Base-by-base conservation (phyloP, 2,329 filamentous ascomycete genomes). In the Thermomyces lanuginosus region DNA sequence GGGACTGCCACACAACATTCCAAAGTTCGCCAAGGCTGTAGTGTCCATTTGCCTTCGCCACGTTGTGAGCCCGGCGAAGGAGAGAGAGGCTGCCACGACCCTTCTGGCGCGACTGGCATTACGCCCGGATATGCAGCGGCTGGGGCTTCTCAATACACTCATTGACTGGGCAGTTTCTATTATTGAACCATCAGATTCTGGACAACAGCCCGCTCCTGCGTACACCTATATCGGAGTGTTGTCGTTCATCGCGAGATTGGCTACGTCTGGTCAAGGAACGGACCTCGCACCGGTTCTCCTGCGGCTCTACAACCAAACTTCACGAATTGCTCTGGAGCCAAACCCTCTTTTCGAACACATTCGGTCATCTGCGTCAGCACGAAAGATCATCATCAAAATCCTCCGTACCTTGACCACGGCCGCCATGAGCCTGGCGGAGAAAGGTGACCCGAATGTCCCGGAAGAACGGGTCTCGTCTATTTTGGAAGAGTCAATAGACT, bases 341-440 rank as follows among this genome's bases (percentile, higher is more conserved):
- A 64, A 59, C 11, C 43, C 57, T 2, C 47, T 64, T 9, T 67
- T 64, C 23, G 54, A 58, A 14, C 46, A 56, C 0, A 66, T 86
- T 20, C 64, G 65, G 18, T 70, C 73, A 1, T 84, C 83, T 22
- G 81, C 84, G 0, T 63, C 86, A 17, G 78, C 80, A 2, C 69
- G 82, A 29, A 92, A 91, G 50, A 68, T 76, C 31, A 63, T 82
- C 16, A 73, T 92, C 46, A 95, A 93, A 46, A 74, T 83, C n/a
- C 61, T 83, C 24, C 72, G 83, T 10, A 77, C 77, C 9, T 66
- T 83, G 20, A 65, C 75, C 2, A 64, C 77, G 4, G 66, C 84
- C 34, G 60, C 70, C 5, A 53, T 86, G 11, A 46, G 51, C 14
- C 63, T 70, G 10, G 63, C 60, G 34, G 49, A 60, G 9, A 44